phyloP scores from a whole-genome alignment of 129 eudicot genomes.

The Smallanthus sonchifolius region DNA sequence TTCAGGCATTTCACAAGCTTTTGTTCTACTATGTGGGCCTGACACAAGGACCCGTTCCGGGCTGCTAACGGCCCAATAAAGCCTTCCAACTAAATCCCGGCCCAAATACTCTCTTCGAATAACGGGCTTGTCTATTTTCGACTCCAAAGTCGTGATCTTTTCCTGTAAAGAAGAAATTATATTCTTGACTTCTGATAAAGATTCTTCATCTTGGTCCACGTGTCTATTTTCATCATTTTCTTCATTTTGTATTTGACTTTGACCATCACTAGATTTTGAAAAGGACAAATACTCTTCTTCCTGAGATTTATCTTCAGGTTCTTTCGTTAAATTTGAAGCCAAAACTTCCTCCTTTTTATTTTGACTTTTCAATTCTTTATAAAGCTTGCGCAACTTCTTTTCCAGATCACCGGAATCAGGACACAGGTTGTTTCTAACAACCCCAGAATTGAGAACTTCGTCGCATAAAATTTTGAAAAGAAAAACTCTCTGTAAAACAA shows the following conservation, averaged over 20 bases:
- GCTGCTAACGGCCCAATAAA: slow-evolving; percentile 63
- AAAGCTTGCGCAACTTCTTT: slow-evolving; percentile 46
- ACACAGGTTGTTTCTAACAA: slow-evolving; percentile 60
- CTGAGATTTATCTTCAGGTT: slow-evolving; percentile 24
- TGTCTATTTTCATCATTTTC: slow-evolving; percentile 23
- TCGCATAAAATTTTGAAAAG: slow-evolving; percentile 81
- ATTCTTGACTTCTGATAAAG: slow-evolving; percentile 34
- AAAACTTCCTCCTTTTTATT: slow-evolving; percentile 42
- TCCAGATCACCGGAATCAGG: slow-evolving; percentile 34
- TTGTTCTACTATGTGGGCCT: slow-evolving; percentile 26
- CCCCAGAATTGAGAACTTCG: slow-evolving; percentile 61
- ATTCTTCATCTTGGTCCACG: slow-evolving; percentile 23
- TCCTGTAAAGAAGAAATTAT: slow-evolving; percentile 48
- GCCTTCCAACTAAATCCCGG: slow-evolving; percentile 65
- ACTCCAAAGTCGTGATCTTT: slow-evolving; percentile 50
- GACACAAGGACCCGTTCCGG: slow-evolving; percentile 46
- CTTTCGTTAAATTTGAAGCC: slow-evolving; percentile 32
- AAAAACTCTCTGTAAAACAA: slow-evolving; percentile 63
- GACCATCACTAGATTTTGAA: slow-evolving; percentile 30
- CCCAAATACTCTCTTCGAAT: slow-evolving; percentile 78
- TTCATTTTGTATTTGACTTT: slow-evolving; percentile 30
- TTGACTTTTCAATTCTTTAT: slow-evolving; percentile 38
- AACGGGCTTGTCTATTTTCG: slow-evolving; percentile 53
- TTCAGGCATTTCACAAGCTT: slow-evolving; percentile 25
- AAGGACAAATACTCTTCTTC: slow-evolving; percentile 24